Conservation (phyloP, 176 grass and related monocot genomes). For the Carex littledalei region DNA sequence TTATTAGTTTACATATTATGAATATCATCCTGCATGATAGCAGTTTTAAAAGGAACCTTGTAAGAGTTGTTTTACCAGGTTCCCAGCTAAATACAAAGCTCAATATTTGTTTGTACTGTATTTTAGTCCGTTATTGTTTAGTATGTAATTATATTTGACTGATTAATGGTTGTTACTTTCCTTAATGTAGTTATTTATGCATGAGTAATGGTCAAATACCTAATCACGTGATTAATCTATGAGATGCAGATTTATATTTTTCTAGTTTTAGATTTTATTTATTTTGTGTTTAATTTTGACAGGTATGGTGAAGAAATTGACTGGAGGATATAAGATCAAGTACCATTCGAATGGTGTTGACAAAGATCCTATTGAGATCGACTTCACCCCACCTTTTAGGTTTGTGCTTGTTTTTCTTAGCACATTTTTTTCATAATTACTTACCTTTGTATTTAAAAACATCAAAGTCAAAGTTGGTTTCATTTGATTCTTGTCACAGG, state of each 20-base stretch:
- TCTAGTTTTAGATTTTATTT: not conserved
- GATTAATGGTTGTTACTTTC: not conserved
- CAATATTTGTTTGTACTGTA: too few species aligned
- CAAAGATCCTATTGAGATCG: slow-evolving; percentile 80
- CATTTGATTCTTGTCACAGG: slow-evolving; percentile 35
- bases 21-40: too few species aligned
- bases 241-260: not conserved
- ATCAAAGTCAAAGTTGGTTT: not conserved
- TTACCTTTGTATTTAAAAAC: not conserved
- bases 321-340: slow-evolving; percentile 88
- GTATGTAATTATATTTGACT: too few species aligned
- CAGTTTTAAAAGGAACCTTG: too few species aligned
- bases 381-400: slow-evolving; percentile 94
- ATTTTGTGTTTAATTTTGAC: slow-evolving; percentile 1
- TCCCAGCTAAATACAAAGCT: too few species aligned
- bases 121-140: too few species aligned
- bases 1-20: too few species aligned
- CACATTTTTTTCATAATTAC: slow-evolving; percentile 6
- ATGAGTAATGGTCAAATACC: not conserved
- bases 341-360: slow-evolving; percentile 85
- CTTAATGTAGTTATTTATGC: not conserved
- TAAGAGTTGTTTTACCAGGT: too few species aligned
- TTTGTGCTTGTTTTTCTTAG: slow-evolving; percentile 19
- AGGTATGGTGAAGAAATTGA: slow-evolving; percentile 88
- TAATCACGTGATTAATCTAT: not conserved